Conservation (phyloP, 1,139 yeast species). For the Debaryomyces coudertii region DNA sequence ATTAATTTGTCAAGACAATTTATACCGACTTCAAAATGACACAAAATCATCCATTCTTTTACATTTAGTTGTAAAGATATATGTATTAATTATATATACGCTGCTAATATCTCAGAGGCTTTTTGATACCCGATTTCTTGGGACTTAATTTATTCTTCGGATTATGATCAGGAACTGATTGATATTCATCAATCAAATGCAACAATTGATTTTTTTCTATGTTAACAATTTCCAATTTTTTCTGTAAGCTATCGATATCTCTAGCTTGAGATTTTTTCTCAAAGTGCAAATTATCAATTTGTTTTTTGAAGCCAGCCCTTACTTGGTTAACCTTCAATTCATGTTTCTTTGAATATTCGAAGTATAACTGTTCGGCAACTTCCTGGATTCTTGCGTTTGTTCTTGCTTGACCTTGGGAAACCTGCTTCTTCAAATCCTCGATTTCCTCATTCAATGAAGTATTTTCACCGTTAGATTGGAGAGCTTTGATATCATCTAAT, state of each 20-base stretch:
- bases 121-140: conserved; percentile 13
- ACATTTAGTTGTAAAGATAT: no score
- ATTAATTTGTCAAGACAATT: conserved; percentile 6
- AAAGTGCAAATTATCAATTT: conserved; percentile 40
- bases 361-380: conserved; percentile 66
- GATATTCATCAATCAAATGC: conserved; percentile 15
- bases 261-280: conserved; percentile 46
- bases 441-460: conserved; percentile 19
- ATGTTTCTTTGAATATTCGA: conserved; percentile 71
- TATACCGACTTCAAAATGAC: conserved; percentile 4
- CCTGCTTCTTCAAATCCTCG: conserved; percentile 24
- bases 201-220: conserved; percentile 56
- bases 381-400: conserved; percentile 46
- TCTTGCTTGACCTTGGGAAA: conserved; percentile 44
- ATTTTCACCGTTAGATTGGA: conserved; percentile 4
- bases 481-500: conserved; percentile 9
- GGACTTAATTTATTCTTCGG: conserved; percentile 13
- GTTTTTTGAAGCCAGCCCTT: conserved; percentile 29
- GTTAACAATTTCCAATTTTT: conserved; percentile 50
- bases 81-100: conserved; percentile 3
- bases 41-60: conserved; percentile 7
- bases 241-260: conserved; percentile 49
- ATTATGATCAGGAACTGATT: not conserved
- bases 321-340: conserved; percentile 48
- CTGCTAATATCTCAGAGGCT: conserved; percentile 10